Conservation (phyloP, 1,284 basidiomycete genomes). For the Gymnopus androsaceus region DNA sequence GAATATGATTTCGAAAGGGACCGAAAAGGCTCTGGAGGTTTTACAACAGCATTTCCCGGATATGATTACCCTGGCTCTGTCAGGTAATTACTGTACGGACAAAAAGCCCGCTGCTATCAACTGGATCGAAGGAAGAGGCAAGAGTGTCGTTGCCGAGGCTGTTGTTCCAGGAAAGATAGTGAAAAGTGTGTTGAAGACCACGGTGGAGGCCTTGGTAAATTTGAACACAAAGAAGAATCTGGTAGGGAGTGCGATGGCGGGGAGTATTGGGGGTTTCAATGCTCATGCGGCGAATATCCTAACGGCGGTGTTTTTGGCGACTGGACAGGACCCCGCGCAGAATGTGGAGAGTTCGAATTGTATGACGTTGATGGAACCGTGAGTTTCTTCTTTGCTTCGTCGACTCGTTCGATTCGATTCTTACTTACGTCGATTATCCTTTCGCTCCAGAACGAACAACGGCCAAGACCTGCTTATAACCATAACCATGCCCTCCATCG, state of each 20-base stretch:
- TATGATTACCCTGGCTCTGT: constrained; percentile 92
- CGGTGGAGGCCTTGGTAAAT: constrained; percentile 87
- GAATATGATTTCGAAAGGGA: constrained; percentile 99
- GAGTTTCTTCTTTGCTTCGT: constrained; percentile 40
- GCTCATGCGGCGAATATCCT: constrained; percentile 98
- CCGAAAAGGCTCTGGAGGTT: constrained; percentile 88
- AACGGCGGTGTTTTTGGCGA: constrained; percentile 94
- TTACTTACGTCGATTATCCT: constrained; percentile 16
- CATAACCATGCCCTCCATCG: constrained; percentile 93
- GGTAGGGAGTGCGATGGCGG: constrained; percentile 97
- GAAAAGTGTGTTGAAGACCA: constrained; percentile 92
- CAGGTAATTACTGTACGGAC: constrained; percentile 99
- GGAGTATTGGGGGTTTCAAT: constrained; percentile 96
- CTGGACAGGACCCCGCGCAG: constrained; percentile 98
- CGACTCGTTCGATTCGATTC: constrained; percentile 3
- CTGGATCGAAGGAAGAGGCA: constrained; percentile 99
- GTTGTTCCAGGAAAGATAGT: constrained; percentile 90
- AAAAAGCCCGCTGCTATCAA: constrained; percentile 99
- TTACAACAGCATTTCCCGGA: constrained; percentile 86
- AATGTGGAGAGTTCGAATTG: constrained; percentile 99
- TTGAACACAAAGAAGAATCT: constrained; percentile 98
- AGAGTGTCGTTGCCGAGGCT: constrained; percentile 96
- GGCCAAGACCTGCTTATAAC: constrained; percentile 92
- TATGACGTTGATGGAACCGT: constrained; percentile 98
- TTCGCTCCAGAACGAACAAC: constrained; percentile 69